Percentiles rank a stretch among this genome's conserved stretches.
phyloP scores from a whole-genome alignment of 2,329 filamentous ascomycete genomes.

The Aspergillus eucalypticola region DNA sequence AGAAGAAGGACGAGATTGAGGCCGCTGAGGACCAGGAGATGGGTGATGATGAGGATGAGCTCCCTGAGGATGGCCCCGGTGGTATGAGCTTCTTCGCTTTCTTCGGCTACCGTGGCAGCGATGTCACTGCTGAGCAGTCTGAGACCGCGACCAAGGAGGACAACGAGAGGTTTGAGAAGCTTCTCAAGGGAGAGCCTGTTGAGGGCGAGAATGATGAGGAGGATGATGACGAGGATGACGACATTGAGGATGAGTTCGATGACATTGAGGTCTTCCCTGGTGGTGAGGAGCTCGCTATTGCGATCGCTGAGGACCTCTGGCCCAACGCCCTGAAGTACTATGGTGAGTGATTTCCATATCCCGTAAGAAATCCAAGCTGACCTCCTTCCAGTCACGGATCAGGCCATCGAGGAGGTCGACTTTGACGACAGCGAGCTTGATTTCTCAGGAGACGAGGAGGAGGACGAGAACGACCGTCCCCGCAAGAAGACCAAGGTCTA shows the following conservation, averaged over 20 bases:
- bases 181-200: slow-evolving; percentile 53
- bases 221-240: slow-evolving; percentile 53
- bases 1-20: slow-evolving; percentile 49
- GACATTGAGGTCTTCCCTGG: slow-evolving; percentile 83
- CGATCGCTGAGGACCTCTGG: slow-evolving; percentile 85
- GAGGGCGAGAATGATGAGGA: slow-evolving; percentile 47
- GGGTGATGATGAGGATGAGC: slow-evolving; percentile 40
- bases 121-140: slow-evolving; percentile 72
- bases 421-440: slow-evolving; percentile 65
- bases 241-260: slow-evolving; percentile 65
- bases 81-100: slow-evolving; percentile 80
- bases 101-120: slow-evolving; percentile 76
- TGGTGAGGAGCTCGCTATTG: slow-evolving; percentile 78
- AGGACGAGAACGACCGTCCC: slow-evolving; percentile 53
- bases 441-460: slow-evolving; percentile 51
- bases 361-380: slow-evolving; percentile 1
- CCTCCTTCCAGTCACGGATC: slow-evolving; percentile 54
- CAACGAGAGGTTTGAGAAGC: slow-evolving; percentile 56
- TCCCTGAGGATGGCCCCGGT: slow-evolving; percentile 55
- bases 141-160: slow-evolving; percentile 62
- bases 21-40: slow-evolving; percentile 35
- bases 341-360: slow-evolving; percentile 59
- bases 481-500: slow-evolving; percentile 44
- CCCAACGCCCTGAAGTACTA: slow-evolving; percentile 88
- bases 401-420: slow-evolving; percentile 71